Evolutionary conservation across 1,139 yeast species (phyloP).

Genomic region (Saccharomyces hybrid): DNA sequence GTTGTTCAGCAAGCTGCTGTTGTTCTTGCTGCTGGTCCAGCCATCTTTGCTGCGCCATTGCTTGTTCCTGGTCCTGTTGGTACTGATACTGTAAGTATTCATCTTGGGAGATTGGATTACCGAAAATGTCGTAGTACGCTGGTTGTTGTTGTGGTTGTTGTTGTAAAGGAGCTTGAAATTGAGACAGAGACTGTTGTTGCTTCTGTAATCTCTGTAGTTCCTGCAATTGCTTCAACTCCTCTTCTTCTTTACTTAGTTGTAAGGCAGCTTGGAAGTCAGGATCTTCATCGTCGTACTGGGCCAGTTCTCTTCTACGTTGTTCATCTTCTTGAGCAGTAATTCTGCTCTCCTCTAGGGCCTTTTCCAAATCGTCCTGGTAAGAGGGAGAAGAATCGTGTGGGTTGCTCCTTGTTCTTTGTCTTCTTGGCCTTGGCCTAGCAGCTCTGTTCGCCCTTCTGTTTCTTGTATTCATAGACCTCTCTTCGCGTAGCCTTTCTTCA

Average conservation of each 20-base stretch:
- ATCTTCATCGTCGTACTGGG: constrained; percentile 53
- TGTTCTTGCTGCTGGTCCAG: constrained; percentile 19
- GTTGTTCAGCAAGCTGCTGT: constrained; percentile 16
- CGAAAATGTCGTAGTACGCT: constrained; percentile 60
- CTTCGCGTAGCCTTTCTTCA: constrained; percentile 74
- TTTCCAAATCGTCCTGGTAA: constrained; percentile 72
- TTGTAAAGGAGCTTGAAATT: constrained; percentile 12
- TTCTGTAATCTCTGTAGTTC: constrained; percentile 47
- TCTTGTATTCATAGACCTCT: constrained; percentile 46
- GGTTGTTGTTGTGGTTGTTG: constrained; percentile 24
- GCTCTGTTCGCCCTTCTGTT: constrained; percentile 26
- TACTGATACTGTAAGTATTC: constrained; percentile 36
- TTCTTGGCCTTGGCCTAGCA: constrained; percentile 29
- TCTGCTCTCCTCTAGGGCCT: constrained; percentile 76
- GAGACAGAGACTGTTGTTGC: constrained; percentile 24
- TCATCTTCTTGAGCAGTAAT: constrained; percentile 86
- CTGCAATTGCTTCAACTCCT: constrained; percentile 57
- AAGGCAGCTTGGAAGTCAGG: constrained; percentile 48
- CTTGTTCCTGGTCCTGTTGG: constrained; percentile 34
- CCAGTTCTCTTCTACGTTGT: constrained; percentile 38
- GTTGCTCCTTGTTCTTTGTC: background rate
- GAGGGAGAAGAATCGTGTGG: background rate
- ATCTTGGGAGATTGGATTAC: constrained; percentile 57
- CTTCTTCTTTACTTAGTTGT: constrained; percentile 81
- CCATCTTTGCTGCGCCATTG: constrained; percentile 23